Conservation (phyloP, 176 grass and related monocot genomes). For the Dendrocalamus sinicus region DNA sequence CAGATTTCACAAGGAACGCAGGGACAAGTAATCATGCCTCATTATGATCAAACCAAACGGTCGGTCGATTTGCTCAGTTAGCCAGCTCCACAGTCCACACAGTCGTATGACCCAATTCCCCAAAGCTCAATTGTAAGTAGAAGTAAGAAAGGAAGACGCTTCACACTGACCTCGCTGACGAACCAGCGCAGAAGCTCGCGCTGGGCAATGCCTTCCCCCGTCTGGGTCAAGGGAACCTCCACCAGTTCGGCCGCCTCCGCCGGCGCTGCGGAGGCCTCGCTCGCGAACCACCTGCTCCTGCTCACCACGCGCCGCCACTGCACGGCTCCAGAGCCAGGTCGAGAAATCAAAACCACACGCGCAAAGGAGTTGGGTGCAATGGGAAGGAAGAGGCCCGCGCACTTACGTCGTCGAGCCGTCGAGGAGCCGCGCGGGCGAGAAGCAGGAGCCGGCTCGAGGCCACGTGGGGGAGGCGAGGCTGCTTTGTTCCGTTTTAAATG, state of each 20-base stretch:
- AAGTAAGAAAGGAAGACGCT: neutral
- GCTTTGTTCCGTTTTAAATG: neutral
- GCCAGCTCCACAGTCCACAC: neutral
- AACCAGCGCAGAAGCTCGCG: constrained; percentile 97
- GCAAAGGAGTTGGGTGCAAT: neutral
- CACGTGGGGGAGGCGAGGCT: constrained; percentile 2
- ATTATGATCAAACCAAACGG: neutral
- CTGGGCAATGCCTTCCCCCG: constrained; percentile 95
- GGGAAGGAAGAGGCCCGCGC: neutral
- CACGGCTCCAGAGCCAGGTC: neutral
- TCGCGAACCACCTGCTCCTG: constrained; percentile 47
- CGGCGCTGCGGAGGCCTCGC: constrained; percentile 36
- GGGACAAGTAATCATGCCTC: neutral
- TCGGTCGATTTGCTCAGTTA: neutral
- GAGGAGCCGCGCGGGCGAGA: constrained; percentile 10
- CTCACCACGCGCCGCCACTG: constrained; percentile 8
- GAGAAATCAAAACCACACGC: neutral
- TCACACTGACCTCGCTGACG: constrained; percentile 58
- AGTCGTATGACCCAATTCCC: neutral
- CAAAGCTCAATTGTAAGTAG: neutral
- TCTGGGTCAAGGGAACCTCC: constrained; percentile 86
- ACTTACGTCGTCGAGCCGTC: constrained; percentile 35
- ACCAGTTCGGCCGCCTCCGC: constrained; percentile 54
- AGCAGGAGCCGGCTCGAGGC: constrained; percentile 21
- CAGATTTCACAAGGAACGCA: neutral